phyloP scores from a whole-genome alignment of 257 asterid species.

The Ehretia macrophylla region DNA sequence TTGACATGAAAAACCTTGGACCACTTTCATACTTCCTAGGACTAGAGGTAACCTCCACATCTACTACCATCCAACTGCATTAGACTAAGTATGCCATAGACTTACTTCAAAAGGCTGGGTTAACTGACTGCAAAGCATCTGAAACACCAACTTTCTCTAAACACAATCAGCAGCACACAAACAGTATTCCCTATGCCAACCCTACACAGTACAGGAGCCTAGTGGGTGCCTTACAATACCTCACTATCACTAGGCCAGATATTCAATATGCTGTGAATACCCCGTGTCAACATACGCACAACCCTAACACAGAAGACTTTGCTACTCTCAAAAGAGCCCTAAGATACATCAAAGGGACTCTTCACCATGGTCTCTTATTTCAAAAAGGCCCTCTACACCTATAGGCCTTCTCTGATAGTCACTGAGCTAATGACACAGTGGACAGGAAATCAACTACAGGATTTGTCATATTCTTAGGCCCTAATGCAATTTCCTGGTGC shows the following conservation, averaged over 20 bases:
- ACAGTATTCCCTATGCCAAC: too few species aligned
- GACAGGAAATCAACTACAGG: not conserved
- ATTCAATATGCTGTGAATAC: not conserved
- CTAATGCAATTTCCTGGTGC: not conserved
- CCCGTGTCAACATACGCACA: not conserved
- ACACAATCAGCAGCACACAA: too few species aligned
- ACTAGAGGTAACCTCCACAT: not conserved
- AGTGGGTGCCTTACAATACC: conserved; percentile 1
- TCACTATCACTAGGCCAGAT: not conserved
- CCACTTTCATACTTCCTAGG: not conserved
- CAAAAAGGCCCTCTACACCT: not conserved
- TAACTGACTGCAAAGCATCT: not conserved
- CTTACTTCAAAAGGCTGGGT: not conserved
- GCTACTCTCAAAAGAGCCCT: not conserved
- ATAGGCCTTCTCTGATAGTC: not conserved
- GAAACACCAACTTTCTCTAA: not conserved
- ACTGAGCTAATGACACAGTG: not conserved
- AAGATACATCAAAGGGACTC: not conserved
- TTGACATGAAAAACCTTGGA: not conserved
- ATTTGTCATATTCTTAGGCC: not conserved
- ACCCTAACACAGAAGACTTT: too few species aligned
- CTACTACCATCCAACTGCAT: not conserved
- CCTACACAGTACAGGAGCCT: too few species aligned
- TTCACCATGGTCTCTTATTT: not conserved
- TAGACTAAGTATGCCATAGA: not conserved